phyloP scores from a whole-genome alignment of 495 filamentous ascomycete species.

The Aspergillus kassunensis region DNA sequence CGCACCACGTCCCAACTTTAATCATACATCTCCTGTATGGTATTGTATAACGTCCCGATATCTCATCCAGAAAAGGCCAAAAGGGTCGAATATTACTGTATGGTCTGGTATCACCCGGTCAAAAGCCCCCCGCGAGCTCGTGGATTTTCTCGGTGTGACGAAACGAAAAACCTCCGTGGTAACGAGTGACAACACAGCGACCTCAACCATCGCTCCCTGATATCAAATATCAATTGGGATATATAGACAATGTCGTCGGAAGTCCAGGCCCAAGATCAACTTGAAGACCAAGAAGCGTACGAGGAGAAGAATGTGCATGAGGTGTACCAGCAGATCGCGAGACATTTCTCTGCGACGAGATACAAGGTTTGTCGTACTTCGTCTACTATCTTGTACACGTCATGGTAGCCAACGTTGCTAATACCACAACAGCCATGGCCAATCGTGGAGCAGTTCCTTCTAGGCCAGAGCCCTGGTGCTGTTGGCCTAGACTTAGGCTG shows the following conservation, averaged over 20 bases:
- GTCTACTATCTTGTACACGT: background rate
- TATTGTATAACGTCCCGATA: background rate
- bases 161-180: no score
- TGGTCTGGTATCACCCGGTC: background rate
- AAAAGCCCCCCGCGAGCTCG: background rate
- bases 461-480: conserved; percentile 60
- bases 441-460: conserved; percentile 77
- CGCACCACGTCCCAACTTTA: conserved; percentile 10
- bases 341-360: conserved; percentile 90
- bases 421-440: conserved; percentile 70
- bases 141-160: background rate
- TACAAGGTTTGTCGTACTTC: conserved; percentile 62
- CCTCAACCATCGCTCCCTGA: background rate
- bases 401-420: no score
- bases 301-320: conserved; percentile 84
- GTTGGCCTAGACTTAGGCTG: conserved; percentile 85
- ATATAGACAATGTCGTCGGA: conserved; percentile 10
- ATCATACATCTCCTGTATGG: conserved; percentile 1
- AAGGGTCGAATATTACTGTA: background rate
- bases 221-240: background rate
- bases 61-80: background rate
- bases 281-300: conserved; percentile 58
- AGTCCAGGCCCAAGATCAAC: conserved; percentile 5
- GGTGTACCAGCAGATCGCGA: conserved; percentile 91
- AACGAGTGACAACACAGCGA: no score